Base-by-base conservation (phyloP, 108 stramenopile genomes). In the Stephanodiscus triporus region DNA sequence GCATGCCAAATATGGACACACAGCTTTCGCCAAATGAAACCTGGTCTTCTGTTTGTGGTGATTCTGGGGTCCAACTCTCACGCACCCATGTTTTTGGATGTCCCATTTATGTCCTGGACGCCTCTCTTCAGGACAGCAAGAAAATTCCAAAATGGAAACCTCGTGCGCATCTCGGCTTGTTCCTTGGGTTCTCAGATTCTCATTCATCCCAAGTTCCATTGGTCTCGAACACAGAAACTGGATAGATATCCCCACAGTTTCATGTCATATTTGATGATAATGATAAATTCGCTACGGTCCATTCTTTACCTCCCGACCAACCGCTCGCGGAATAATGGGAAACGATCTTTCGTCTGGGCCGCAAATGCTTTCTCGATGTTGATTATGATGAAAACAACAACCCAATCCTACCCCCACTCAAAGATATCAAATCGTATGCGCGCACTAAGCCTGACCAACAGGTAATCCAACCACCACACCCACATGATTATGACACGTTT, bases 91-190 rank as follows among this genome's bases (percentile, higher is more conserved):
- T 78, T 4, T 82, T 51, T 34, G 77, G 80, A 20, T 81, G 84
- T 42, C 84, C 84, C 19, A 63, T 69, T 19, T 85, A 81, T 43
- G 84, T 85, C 0, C 76, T 85, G 0, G 73, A 82, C n/a, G 71
- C 77, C 0, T 30, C 1, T 9, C 47, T 84, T 0, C 84, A 84
- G 53, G 83, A 82, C 42, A 83, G 79, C 22, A 66, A 71, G 50
- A 83, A 77, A 43, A 29, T 86, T 2, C 82, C 82, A 0, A 62
- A 59, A 17, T 59, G 58, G 58, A 13, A 36, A 17, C 27, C n/a
- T 34, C 6, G 14, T 2, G 58, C 58, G 3, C 34, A 16, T 7
- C 58, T 29, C 16, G 58, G 58, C 2, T 0, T 59, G 0, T 54
- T 54, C 11, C 10, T 54, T 27, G 53, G 53, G 0, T 54, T 54